phyloP scores from a whole-genome alignment of 2,329 filamentous ascomycete species.

The Alternaria atra region DNA sequence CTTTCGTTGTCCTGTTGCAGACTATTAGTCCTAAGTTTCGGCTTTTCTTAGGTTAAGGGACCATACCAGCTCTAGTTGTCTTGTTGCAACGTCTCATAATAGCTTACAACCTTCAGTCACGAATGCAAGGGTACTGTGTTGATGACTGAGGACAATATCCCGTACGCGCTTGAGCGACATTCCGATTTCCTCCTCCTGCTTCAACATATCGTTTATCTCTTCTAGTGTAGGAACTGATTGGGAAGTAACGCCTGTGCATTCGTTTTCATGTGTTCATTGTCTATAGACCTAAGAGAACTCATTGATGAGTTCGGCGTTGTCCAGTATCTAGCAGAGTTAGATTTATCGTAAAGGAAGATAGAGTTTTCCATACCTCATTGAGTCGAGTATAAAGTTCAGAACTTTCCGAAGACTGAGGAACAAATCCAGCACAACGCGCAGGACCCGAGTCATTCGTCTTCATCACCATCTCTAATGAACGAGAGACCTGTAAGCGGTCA shows the following conservation, averaged over 20 bases:
- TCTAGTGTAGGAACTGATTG: conserved; percentile 5
- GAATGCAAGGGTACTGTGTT: neutral
- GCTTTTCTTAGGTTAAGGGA: neutral
- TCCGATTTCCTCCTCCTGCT: neutral
- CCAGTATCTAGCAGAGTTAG: conserved; percentile 4
- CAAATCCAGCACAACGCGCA: neutral
- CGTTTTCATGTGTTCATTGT: conserved; percentile 1
- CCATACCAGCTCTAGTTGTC: neutral
- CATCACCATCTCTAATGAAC: neutral
- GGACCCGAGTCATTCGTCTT: neutral
- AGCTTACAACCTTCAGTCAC: conserved; percentile 1
- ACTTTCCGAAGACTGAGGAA: conserved; percentile 1
- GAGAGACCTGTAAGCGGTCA: neutral
- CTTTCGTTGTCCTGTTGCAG: conserved; percentile 4
- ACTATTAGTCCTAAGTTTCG: neutral
- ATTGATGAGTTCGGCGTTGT: neutral
- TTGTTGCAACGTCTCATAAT: neutral
- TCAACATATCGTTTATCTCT: conserved; percentile 7
- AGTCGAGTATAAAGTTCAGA: conserved; percentile 3
- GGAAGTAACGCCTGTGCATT: neutral
- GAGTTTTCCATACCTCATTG: conserved; percentile 4
- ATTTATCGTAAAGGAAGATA: neutral
- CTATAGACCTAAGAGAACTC: conserved; percentile 5
- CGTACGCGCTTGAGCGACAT: conserved; percentile 4
- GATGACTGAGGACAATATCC: conserved; percentile 1